Conservation (phyloP, 768 basidiomycete genomes). For the Mycena kentingensis region DNA sequence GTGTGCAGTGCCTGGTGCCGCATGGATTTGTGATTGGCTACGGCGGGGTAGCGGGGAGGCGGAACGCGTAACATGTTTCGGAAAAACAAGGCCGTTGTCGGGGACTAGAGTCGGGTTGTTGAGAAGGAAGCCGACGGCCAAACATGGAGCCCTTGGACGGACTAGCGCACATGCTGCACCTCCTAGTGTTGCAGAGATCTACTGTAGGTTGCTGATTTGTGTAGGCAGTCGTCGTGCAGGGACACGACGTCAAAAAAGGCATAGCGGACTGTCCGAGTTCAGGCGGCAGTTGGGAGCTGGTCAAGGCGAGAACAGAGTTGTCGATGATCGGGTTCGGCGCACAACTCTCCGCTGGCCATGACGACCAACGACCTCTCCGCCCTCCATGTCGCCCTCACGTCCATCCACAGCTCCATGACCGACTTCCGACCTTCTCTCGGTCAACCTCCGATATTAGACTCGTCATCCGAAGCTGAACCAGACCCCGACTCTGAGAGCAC, state of each 20-base stretch:
- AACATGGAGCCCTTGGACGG: no score
- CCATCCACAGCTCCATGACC: conserved; percentile 39
- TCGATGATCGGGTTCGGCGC: neutral
- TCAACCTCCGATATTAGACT: conserved; percentile 46
- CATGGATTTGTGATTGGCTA: neutral
- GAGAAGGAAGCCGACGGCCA: neutral
- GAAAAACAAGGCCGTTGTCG: neutral
- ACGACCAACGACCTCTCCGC: neutral
- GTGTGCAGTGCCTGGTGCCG: neutral
- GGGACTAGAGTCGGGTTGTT: no score
- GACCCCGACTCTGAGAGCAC: conserved; percentile 35
- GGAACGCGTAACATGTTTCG: neutral
- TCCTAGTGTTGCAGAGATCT: no score
- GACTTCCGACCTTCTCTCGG: conserved; percentile 39
- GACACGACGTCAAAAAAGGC: neutral
- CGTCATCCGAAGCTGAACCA: conserved; percentile 35
- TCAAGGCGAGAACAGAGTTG: no score
- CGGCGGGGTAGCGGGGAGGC: no score
- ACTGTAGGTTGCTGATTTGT: no score
- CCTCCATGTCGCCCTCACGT: conserved; percentile 3
- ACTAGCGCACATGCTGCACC: no score
- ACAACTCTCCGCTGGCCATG: neutral
- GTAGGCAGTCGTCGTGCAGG: no score
- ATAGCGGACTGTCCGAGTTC: no score
- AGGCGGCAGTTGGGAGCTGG: no score